Base-by-base conservation (phyloP, 768 basidiomycete species). In the Tricholoma sp. region DNA sequence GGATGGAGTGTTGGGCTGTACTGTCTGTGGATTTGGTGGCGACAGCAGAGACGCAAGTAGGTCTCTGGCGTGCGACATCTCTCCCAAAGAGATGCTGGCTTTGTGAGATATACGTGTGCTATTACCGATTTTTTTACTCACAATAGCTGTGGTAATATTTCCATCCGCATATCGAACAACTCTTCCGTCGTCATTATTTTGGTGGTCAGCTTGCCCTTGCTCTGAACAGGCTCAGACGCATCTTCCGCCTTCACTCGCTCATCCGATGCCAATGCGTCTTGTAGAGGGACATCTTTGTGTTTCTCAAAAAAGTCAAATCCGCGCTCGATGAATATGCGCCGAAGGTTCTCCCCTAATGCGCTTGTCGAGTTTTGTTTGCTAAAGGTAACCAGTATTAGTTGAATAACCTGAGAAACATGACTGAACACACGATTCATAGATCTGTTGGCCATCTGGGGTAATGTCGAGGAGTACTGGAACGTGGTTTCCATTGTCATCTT, bases 51-150 rank as follows among this genome's bases (percentile, higher is more conserved):
- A 74, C 20, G 78, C 73, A 29, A 94, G 71, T 20, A 94, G 74
- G 58, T 91, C 88, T 60, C 80, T 81, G 9, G 89, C 89, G 54
- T 86, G 84, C 6, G 81, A 79, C 81, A 93, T 88, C 69, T 94
- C 91, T 55, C 89, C 89, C 48, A 85, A 71, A 28, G 90, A 88
- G 57, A 85, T 80, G 59, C 89, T 91, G 49, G 39, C 37, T 54
- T 52, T 29, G 52, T 59, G 65, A 55, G 61, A 50, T 53, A 41
- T 20, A 20, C 48, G 47, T 41, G 24, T 37, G 12, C 54, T 28
- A 13, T 42, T 31, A 36, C 28, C 10, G 47, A 48, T 54, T 55
- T 11, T n/a, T 36, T 10, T 45, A 79, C 91, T 68, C 69, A 92
- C 91, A 80, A 82, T 49, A 94, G 75, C 57, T 88, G 87, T 9